phyloP scores from a whole-genome alignment of 805 yeast genomes.

The Metschnikowia bowlesiae region DNA sequence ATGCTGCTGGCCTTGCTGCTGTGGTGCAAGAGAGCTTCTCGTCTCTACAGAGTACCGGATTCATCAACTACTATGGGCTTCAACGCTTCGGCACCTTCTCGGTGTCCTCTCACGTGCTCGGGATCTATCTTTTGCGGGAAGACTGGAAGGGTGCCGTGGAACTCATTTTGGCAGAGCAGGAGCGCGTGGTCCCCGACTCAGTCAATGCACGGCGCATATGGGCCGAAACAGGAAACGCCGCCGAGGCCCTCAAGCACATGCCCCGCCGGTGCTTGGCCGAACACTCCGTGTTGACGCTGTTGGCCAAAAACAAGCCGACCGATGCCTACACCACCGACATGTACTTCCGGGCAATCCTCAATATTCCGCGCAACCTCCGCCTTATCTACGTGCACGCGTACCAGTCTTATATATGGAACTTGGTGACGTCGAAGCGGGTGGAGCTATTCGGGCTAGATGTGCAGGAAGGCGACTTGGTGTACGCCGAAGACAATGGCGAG shows the following conservation, averaged over 20 bases:
- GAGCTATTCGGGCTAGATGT: constrained; percentile 63
- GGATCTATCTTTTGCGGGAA: constrained; percentile 62
- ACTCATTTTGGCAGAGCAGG: constrained; percentile 79
- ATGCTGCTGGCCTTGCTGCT: constrained; percentile 32
- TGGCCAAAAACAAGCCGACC: constrained; percentile 48
- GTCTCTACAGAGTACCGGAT: constrained; percentile 64
- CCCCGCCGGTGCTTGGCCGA: constrained; percentile 90
- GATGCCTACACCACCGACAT: constrained; percentile 44
- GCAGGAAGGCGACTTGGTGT: constrained; percentile 78
- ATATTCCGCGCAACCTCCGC: constrained; percentile 86
- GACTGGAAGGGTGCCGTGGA: constrained; percentile 82
- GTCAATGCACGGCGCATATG: constrained; percentile 78
- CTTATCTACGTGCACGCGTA: constrained; percentile 97
- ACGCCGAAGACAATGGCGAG: constrained; percentile 25
- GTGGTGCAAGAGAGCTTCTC: constrained; percentile 50
- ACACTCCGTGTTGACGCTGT: constrained; percentile 57
- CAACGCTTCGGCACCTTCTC: constrained; percentile 97
- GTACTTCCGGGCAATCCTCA: constrained; percentile 77
- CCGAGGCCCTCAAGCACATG: constrained; percentile 64
- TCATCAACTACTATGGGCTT: constrained; percentile 95
- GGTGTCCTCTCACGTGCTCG: constrained; percentile 83
- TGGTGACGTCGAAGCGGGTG: constrained; percentile 73
- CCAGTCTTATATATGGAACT: constrained; percentile 94
- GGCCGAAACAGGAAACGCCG: constrained; percentile 68
- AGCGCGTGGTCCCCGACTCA: constrained; percentile 76